Percentiles rank a stretch among this genome's conserved stretches.
These are phyloP conservation scores for Yarrowia phangngaensis DNA, from an alignment of 805 yeast genomes.

Conservation along the genomic window DNA sequence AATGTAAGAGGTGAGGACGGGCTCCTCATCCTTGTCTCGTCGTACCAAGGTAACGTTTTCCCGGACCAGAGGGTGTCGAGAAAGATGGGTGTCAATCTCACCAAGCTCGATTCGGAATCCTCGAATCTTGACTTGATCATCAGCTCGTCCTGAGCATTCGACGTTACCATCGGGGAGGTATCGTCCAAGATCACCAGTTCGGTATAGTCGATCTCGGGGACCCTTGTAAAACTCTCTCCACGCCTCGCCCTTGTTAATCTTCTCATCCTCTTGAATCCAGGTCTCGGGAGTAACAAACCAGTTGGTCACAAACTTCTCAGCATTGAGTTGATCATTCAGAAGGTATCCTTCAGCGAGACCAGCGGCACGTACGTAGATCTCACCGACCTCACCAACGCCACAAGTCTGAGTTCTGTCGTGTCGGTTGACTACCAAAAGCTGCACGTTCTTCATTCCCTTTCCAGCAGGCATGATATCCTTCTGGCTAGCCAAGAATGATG, in stretches of 20 bases:
- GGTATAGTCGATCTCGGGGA: conserved; percentile 90
- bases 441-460: conserved; percentile 94
- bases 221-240: conserved; percentile 88
- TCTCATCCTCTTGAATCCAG: conserved; percentile 56
- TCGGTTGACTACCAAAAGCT: conserved; percentile 87
- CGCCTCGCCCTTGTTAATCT: conserved; percentile 44
- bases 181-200: conserved; percentile 97
- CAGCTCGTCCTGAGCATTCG: conserved; percentile 98
- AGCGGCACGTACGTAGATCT: conserved; percentile 95
- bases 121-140: conserved; percentile 96
- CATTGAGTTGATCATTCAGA: conserved; percentile 82
- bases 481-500: conserved; percentile 70
- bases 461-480: conserved; percentile 99
- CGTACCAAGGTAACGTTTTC: conserved; percentile 90
- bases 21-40: conserved; percentile 89
- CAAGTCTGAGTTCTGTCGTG: conserved; percentile 84
- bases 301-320: conserved; percentile 79
- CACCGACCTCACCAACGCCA: conserved; percentile 99
- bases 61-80: conserved; percentile 87
- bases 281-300: conserved; percentile 76
- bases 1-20: conserved; percentile 82
- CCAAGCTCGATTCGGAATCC: conserved; percentile 98
- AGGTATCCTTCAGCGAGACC: conserved; percentile 97
- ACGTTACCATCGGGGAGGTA: conserved; percentile 96
- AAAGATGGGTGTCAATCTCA: conserved; percentile 94